These are phyloP conservation scores for Cinnamomum micranthum DNA, from an alignment of 164 flowering plant genomes.

Conservation along the genomic window DNA sequence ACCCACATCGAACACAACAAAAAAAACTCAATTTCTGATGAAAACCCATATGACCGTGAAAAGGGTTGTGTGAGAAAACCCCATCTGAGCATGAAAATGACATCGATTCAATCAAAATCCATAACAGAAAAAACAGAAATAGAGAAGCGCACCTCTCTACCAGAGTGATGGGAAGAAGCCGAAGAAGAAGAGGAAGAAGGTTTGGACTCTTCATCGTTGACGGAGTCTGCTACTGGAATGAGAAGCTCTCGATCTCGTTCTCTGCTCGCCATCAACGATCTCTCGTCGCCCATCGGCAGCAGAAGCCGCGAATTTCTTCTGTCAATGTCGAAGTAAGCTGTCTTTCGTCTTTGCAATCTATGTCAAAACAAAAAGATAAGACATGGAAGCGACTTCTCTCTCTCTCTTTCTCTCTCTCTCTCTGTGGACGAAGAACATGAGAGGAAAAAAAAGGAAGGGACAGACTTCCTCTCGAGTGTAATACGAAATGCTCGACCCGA, in stretches of 20 bases:
- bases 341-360: neutral
- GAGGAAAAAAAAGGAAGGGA: too few relatives aligned
- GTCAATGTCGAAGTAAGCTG: neutral
- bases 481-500: too few relatives aligned
- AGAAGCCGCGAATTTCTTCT: neutral
- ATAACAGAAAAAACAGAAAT: too few relatives aligned
- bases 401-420: too few relatives aligned
- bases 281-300: slow-evolving; percentile 67
- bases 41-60: neutral
- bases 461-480: too few relatives aligned
- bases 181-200: slow-evolving; percentile 53
- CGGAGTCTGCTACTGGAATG: slow-evolving; percentile 70
- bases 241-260: slow-evolving; percentile 85
- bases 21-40: too few relatives aligned
- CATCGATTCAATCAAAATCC: neutral
- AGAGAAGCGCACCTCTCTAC: slow-evolving; percentile 60
- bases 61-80: neutral
- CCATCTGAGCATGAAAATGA: neutral
- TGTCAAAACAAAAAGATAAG: too few relatives aligned
- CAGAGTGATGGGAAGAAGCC: slow-evolving; percentile 60
- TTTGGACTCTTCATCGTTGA: slow-evolving; percentile 36
- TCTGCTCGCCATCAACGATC: slow-evolving; percentile 50
- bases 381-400: too few relatives aligned
- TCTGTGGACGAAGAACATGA: too few relatives aligned
- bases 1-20: too few relatives aligned